Conservation (phyloP, 306 rosid species). For the Cucurbita argyrosperma region DNA sequence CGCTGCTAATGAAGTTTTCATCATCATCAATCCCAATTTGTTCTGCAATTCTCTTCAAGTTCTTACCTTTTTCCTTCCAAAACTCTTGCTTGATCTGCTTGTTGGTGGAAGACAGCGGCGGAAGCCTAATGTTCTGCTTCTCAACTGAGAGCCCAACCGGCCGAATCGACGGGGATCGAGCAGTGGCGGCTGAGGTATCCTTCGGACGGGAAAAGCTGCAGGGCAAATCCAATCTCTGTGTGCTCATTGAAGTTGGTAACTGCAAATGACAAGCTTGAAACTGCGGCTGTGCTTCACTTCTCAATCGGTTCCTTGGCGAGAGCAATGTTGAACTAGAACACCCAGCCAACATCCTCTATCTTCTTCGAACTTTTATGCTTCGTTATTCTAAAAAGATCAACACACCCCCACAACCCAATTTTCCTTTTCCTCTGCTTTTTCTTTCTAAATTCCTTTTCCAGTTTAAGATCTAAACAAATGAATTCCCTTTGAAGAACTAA, state of each 20-base stretch:
- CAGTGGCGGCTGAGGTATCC: conserved; percentile 18
- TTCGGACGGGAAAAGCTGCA: conserved; percentile 53
- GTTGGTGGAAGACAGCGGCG: conserved; percentile 43
- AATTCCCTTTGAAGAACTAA: neutral
- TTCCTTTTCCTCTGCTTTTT: neutral
- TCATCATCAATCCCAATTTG: conserved; percentile 31
- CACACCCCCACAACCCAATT: conserved; percentile 43
- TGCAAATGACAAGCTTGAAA: conserved; percentile 89
- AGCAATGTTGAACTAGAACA: conserved; percentile 95
- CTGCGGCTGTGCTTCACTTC: conserved; percentile 78
- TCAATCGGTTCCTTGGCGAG: conserved; percentile 97
- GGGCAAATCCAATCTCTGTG: conserved; percentile 91
- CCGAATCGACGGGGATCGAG: conserved; percentile 49
- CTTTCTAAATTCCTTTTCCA: conserved; percentile 11
- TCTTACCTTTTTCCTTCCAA: conserved; percentile 45
- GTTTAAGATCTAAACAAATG: neutral
- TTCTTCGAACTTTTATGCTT: conserved; percentile 17
- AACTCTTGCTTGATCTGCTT: conserved; percentile 27
- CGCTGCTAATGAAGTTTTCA: conserved; percentile 33
- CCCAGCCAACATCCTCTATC: conserved; percentile 99
- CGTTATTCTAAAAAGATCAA: conserved; percentile 3
- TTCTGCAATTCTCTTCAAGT: conserved; percentile 72
- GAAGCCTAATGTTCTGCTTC: conserved; percentile 75
- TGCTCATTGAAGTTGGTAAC: conserved; percentile 82
- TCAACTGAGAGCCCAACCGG: conserved; percentile 55